A percentile compares a stretch with the other conserved stretches of the same genome.
These are phyloP conservation scores for Rheum nobile DNA, from an alignment of 148 eudicot species.

Conservation along the genomic window DNA sequence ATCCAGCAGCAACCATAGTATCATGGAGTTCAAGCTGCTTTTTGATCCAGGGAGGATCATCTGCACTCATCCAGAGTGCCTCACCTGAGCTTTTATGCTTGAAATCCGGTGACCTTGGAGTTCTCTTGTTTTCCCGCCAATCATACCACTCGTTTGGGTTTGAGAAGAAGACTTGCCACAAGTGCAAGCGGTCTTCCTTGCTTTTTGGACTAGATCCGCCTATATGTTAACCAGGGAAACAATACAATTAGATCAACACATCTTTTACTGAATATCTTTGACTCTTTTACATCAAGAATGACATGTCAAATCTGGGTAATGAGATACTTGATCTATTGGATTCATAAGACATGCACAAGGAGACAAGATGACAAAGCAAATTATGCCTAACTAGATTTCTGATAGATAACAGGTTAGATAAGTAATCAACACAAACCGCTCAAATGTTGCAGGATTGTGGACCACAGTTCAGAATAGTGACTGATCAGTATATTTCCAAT, in stretches of 20 bases:
- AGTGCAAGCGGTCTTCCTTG: constrained; percentile 26
- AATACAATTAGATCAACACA: neutral
- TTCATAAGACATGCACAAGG: neutral
- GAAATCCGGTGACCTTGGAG: constrained; percentile 50
- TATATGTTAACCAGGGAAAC: constrained; percentile 6
- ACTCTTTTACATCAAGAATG: neutral
- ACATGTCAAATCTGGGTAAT: neutral
- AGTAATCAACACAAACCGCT: neutral
- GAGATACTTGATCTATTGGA: neutral
- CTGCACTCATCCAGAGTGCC: constrained; percentile 43
- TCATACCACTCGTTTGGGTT: constrained; percentile 68
- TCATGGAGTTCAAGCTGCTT: constrained; percentile 44
- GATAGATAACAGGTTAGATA: neutral
- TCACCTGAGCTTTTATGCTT: constrained; percentile 55
- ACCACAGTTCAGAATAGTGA: neutral
- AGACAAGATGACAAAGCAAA: neutral
- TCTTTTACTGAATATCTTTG: neutral
- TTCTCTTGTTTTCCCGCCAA: constrained; percentile 29
- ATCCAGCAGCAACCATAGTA: constrained; percentile 18
- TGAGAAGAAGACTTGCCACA: constrained; percentile 61
- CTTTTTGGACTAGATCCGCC: constrained; percentile 23
- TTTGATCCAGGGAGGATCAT: constrained; percentile 61
- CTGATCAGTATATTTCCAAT: neutral
- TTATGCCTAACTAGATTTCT: neutral
- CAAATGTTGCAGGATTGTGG: neutral